These are phyloP conservation scores for Aspergillus sp. DNA, from an alignment of 2,329 filamentous ascomycete genomes.

Conservation along the genomic window DNA sequence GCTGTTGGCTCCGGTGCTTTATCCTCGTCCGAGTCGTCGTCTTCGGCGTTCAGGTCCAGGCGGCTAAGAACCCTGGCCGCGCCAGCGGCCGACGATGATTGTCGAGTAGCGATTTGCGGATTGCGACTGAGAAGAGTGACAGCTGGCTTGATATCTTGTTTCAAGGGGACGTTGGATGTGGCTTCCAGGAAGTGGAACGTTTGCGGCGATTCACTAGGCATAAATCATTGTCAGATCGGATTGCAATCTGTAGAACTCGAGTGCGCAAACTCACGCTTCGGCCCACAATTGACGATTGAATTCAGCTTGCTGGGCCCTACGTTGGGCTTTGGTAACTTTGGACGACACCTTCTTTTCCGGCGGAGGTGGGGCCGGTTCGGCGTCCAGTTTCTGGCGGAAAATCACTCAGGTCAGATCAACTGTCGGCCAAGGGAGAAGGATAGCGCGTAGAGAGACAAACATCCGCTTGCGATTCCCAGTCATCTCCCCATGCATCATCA, in stretches of 20 bases:
- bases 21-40: conserved; percentile 71
- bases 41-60: conserved; percentile 52
- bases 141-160: conserved; percentile 75
- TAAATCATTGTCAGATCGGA: conserved; percentile 1
- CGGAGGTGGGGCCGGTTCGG: conserved; percentile 43
- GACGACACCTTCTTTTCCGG: conserved; percentile 50
- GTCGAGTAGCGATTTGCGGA: conserved; percentile 66
- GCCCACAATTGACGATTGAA: conserved; percentile 87
- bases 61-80: conserved; percentile 49
- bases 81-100: conserved; percentile 53
- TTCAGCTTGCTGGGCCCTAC: conserved; percentile 78
- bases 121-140: conserved; percentile 83
- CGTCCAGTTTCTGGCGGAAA: conserved; percentile 44
- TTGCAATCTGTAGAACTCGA: neutral
- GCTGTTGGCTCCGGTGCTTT: conserved; percentile 68
- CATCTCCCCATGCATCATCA: conserved; percentile 87
- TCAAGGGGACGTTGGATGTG: conserved; percentile 65
- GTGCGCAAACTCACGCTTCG: conserved; percentile 66
- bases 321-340: conserved; percentile 74
- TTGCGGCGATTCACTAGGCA: conserved; percentile 70
- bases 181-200: conserved; percentile 76
- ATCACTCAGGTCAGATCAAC: conserved; percentile 1
- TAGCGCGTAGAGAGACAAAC: conserved; percentile 43
- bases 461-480: conserved; percentile 84
- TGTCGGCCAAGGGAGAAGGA: neutral